Evolutionary conservation across 352 stramenopile genomes (phyloP).

Genomic region (Pythium scleroteichum): DNA sequence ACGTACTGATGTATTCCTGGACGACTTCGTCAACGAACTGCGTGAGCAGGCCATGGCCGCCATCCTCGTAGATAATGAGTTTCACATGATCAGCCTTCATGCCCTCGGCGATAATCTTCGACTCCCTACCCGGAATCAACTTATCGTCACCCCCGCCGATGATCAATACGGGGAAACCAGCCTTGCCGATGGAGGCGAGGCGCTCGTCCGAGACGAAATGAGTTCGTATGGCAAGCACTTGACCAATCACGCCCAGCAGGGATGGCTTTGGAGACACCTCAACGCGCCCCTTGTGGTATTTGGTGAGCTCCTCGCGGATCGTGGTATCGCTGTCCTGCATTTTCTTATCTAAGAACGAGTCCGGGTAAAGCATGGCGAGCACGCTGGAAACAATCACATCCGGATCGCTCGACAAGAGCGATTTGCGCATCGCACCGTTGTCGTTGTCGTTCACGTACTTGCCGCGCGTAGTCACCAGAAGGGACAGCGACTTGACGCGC

Average conservation of each 20-base stretch:
- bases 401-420: conserved; percentile 38
- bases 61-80: conserved; percentile 45
- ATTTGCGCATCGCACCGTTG: conserved; percentile 29
- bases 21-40: conserved; percentile 39
- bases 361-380: conserved; percentile 42
- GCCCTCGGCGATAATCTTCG: conserved; percentile 34
- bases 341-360: conserved; percentile 32
- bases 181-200: conserved; percentile 39
- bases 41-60: conserved; percentile 47
- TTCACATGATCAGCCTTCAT: conserved; percentile 41
- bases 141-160: conserved; percentile 48
- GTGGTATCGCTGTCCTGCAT: conserved; percentile 30
- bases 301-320: conserved; percentile 18
- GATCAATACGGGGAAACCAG: conserved; percentile 51
- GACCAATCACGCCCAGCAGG: conserved; percentile 21
- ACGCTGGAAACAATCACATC: conserved; percentile 32
- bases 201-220: conserved; percentile 55
- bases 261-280: neutral
- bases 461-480: conserved; percentile 54
- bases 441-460: conserved; percentile 43
- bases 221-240: conserved; percentile 26
- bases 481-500: conserved; percentile 50
- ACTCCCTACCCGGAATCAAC: conserved; percentile 46
- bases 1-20: conserved; percentile 18
- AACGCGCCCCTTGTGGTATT: conserved; percentile 20